Percentiles rank a stretch among this genome's conserved stretches.
Conservation (phyloP, 257 asterid species). For the Plantago ovata region DNA sequence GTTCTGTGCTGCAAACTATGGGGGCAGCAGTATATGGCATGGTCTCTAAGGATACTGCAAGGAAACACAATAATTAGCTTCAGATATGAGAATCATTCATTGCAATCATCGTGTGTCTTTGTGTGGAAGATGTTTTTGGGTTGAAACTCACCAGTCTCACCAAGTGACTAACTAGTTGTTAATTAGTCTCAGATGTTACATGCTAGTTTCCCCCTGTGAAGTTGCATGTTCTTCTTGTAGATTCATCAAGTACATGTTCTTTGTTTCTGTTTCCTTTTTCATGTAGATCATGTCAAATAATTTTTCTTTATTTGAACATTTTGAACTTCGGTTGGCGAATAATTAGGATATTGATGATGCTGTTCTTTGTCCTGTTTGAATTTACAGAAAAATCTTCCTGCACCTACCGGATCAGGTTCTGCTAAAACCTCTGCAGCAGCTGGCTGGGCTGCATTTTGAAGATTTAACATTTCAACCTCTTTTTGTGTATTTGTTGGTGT, state of each 20-base stretch:
- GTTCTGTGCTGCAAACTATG: no score
- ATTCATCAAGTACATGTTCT: background rate
- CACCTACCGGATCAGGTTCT: conserved; percentile 54
- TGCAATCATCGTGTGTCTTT: background rate
- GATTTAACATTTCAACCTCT: conserved; percentile 12
- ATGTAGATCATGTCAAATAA: background rate
- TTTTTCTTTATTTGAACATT: background rate
- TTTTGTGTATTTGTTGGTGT: conserved; percentile 33
- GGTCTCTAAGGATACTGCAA: no score
- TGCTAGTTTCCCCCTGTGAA: background rate
- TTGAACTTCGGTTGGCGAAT: background rate
- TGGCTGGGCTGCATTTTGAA: conserved; percentile 98
- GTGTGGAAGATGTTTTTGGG: background rate
- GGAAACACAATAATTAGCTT: no score
- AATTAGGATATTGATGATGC: background rate
- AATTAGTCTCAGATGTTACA: background rate
- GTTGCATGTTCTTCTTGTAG: background rate
- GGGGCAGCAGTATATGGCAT: no score
- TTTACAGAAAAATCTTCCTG: conserved; percentile 82
- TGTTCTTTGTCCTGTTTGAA: conserved; percentile 11
- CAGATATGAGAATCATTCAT: background rate
- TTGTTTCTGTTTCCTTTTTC: background rate
- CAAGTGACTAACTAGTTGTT: background rate
- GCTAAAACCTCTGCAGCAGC: conserved; percentile 74
- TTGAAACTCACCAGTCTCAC: background rate